These are phyloP conservation scores for Wallacemonas sp. DNA, from an alignment of 208 protist species.

Conservation along the genomic window DNA sequence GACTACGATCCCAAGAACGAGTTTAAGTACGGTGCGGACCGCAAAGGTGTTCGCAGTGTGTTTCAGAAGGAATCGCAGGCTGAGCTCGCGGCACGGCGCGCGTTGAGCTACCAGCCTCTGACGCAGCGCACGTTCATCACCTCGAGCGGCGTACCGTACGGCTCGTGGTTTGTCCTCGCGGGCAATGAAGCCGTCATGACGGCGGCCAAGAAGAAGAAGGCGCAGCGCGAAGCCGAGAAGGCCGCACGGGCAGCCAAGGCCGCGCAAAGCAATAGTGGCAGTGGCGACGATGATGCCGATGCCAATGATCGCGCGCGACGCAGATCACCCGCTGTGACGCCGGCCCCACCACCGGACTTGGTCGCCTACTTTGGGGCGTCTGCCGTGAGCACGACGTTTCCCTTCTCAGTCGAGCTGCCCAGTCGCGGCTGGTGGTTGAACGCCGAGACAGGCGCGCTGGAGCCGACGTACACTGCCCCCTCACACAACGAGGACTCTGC, in stretches of 20 bases:
- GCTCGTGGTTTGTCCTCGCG: slow-evolving; percentile 54
- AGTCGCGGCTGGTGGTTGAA: slow-evolving; percentile 61
- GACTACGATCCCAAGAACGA: slow-evolving; percentile 21
- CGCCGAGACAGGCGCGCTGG: background rate
- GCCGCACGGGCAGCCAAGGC: slow-evolving; percentile 1
- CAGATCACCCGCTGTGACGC: background rate
- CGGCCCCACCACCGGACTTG: background rate
- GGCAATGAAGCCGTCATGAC: slow-evolving; percentile 19
- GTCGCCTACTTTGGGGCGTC: background rate
- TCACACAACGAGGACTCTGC: background rate
- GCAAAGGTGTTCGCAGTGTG: slow-evolving; percentile 69
- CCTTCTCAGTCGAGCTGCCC: slow-evolving; percentile 74
- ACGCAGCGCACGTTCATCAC: slow-evolving; percentile 50
- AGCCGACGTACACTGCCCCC: background rate
- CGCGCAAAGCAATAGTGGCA: no score
- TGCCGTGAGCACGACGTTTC: slow-evolving; percentile 31
- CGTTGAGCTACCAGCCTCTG: slow-evolving; percentile 57
- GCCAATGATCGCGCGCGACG: no score
- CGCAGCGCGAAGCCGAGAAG: background rate
- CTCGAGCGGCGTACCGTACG: slow-evolving; percentile 55
- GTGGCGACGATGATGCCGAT: no score
- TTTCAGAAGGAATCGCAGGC: slow-evolving; percentile 71
- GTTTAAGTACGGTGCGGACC: slow-evolving; percentile 70
- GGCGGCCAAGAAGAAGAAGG: slow-evolving; percentile 14
- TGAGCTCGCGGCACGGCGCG: slow-evolving; percentile 56